phyloP scores from a whole-genome alignment of 306 rosid genomes.

The Trichosanthes cucumerina region DNA sequence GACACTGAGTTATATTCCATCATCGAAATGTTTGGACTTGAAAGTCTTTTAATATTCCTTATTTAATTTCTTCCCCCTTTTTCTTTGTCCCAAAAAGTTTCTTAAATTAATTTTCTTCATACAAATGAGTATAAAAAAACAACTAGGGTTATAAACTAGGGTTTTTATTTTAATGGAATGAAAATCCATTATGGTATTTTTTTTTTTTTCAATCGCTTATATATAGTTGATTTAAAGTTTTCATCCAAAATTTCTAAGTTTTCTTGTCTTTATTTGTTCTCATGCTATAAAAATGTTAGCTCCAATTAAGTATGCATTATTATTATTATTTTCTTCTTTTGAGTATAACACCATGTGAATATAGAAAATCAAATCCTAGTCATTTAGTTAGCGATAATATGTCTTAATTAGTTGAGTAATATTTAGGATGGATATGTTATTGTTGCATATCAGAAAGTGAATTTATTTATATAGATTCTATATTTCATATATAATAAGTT shows the following conservation, averaged over 20 bases:
- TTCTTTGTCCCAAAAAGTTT: background rate
- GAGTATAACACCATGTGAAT: background rate
- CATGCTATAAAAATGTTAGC: background rate
- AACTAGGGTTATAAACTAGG: background rate
- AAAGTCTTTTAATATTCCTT: background rate
- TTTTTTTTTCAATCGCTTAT: background rate
- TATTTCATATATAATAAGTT: background rate
- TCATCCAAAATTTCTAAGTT: background rate
- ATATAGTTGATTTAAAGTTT: background rate
- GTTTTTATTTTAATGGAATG: background rate
- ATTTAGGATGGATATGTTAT: no score
- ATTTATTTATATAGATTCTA: no score
- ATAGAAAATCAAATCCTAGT: no score
- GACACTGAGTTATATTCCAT: constrained; percentile 28
- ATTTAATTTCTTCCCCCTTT: background rate
- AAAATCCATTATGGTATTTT: background rate
- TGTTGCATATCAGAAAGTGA: background rate
- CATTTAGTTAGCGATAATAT: no score
- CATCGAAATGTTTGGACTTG: constrained; percentile 9
- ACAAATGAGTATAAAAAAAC: background rate
- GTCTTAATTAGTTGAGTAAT: no score
- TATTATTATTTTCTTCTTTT: no score
- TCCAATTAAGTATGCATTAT: background rate
- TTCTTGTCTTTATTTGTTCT: background rate
- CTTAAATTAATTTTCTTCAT: background rate